phyloP scores from a whole-genome alignment of 768 basidiomycete species.

The Tricholoma sp. region DNA sequence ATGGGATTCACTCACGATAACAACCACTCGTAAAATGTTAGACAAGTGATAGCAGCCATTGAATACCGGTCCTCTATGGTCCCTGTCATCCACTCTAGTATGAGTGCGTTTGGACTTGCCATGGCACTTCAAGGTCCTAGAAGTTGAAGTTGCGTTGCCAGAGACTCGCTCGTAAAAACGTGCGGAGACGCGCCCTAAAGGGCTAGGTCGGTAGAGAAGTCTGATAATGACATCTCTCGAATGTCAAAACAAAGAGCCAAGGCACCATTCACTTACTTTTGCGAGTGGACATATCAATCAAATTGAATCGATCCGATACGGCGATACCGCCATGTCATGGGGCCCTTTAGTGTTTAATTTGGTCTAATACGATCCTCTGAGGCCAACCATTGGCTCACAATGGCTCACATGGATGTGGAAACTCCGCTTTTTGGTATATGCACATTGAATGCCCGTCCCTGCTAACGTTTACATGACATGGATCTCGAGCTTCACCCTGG shows the following conservation, averaged over 20 bases:
- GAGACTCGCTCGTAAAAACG: background rate
- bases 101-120: background rate
- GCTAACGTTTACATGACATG: no score
- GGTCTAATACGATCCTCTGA: no score
- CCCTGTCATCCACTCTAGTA: constrained; percentile 1
- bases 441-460: no score
- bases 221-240: background rate
- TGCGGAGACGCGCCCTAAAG: no score
- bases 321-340: no score
- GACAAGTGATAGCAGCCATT: constrained; percentile 24
- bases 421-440: no score
- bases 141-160: background rate
- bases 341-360: no score
- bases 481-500: no score
- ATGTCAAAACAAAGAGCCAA: background rate
- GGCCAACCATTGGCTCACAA: no score
- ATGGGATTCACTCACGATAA: constrained; percentile 22
- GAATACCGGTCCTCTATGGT: constrained; percentile 24
- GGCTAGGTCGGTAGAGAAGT: background rate
- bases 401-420: no score
- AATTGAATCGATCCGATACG: no score
- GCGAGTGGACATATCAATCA: no score
- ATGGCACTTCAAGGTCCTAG: background rate
- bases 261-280: background rate
- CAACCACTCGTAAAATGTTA: constrained; percentile 35